These are phyloP conservation scores for Lenwebbia sp. DNA, from an alignment of 345 rosid species.

Conservation along the genomic window DNA sequence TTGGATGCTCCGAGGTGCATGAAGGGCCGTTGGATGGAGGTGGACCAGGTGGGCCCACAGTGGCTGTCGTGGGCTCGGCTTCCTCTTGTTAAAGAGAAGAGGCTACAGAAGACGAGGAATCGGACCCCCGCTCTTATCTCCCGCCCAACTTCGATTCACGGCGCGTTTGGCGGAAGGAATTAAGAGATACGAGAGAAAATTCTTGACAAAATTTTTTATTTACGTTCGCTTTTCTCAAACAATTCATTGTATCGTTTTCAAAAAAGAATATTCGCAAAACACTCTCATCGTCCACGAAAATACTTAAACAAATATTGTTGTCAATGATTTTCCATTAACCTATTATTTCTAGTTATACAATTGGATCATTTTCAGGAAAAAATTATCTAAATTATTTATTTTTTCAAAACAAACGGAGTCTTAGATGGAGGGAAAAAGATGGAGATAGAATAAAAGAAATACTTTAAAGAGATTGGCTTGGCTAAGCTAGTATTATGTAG, in stretches of 20 bases:
- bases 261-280: neutral
- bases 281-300: neutral
- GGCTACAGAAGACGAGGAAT: no score
- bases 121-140: no score
- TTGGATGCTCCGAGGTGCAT: neutral
- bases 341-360: neutral
- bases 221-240: no score
- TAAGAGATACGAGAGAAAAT: no score
- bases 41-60: neutral
- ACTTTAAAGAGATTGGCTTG: neutral
- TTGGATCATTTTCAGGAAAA: neutral
- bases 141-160: no score
- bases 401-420: neutral
- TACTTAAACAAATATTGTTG: neutral
- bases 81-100: neutral
- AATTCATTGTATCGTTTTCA: neutral
- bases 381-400: neutral
- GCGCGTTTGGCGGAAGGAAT: no score
- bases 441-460: neutral
- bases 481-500: neutral
- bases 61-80: neutral
- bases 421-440: neutral
- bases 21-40: neutral
- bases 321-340: neutral
- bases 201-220: no score